Evolutionary conservation across 331 rosid species (phyloP).

Genomic region (Quercus tomentella): DNA sequence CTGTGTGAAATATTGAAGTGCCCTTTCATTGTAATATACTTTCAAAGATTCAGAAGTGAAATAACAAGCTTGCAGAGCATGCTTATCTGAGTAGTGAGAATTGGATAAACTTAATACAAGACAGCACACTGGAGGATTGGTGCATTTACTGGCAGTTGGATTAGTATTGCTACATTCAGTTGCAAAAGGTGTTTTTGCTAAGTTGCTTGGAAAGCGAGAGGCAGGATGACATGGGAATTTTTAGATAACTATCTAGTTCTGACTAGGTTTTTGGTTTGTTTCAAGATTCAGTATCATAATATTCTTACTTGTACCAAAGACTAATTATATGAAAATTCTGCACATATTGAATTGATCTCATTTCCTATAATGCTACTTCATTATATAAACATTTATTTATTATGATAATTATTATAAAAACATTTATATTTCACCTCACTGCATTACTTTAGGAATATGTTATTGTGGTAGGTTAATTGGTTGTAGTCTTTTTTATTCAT

Average conservation of each 20-base stretch:
- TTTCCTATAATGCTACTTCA: not conserved
- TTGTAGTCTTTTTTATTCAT: not conserved
- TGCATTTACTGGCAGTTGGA: not conserved
- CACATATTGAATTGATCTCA: not conserved
- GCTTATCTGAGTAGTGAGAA: not conserved
- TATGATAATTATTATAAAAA: not conserved
- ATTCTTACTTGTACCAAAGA: not conserved
- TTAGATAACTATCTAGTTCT: not conserved
- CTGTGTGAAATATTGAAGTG: not conserved
- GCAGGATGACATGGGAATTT: not conserved
- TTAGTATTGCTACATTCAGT: not conserved
- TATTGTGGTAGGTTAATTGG: not conserved
- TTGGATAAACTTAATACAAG: not conserved
- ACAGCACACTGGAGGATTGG: not conserved
- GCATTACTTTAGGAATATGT: not conserved
- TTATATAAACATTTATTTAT: not conserved
- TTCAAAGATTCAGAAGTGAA: not conserved
- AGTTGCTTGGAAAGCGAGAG: not conserved
- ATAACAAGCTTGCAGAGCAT: not conserved
- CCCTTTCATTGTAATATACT: not conserved
- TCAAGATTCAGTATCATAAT: not conserved
- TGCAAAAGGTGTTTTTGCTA: not conserved
- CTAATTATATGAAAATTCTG: not conserved
- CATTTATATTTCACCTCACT: not conserved
- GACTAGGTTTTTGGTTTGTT: not conserved